Evolutionary conservation across 2,329 filamentous ascomycete species (phyloP).

Genomic region (Emergomyces africanus): DNA sequence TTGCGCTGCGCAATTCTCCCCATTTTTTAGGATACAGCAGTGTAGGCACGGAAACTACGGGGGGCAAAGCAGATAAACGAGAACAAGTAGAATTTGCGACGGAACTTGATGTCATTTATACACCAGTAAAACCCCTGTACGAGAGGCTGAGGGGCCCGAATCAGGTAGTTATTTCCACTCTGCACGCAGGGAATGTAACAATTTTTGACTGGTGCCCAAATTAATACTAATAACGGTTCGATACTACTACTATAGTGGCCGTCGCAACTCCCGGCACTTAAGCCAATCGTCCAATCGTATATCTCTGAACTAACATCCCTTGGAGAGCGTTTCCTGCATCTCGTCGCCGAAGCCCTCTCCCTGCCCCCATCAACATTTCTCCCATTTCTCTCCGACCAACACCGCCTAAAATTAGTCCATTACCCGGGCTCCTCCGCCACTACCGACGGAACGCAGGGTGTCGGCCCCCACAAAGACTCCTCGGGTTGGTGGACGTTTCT

Average conservation of each 20-base stretch:
- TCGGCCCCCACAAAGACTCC: slow-evolving; percentile 51
- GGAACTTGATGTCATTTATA: slow-evolving; percentile 33
- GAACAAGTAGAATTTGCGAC: slow-evolving; percentile 51
- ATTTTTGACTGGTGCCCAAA: not conserved
- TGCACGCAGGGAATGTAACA: too few species aligned
- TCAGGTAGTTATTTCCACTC: too few species aligned
- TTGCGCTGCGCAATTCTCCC: slow-evolving; percentile 36
- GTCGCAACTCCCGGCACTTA: slow-evolving; percentile 21
- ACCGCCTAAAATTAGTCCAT: slow-evolving; percentile 46
- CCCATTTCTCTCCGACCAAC: slow-evolving; percentile 43
- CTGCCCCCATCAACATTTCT: slow-evolving; percentile 39
- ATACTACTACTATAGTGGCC: slow-evolving; percentile 31
- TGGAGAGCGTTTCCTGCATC: slow-evolving; percentile 41
- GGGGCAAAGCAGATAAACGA: slow-evolving; percentile 38
- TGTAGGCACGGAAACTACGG: slow-evolving; percentile 44
- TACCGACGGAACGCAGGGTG: slow-evolving; percentile 34
- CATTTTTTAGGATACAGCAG: slow-evolving; percentile 50
- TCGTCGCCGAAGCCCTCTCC: slow-evolving; percentile 43
- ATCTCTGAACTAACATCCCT: slow-evolving; percentile 39
- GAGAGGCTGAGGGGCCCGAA: slow-evolving; percentile 38
- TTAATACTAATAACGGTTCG: not conserved
- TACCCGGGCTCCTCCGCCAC: slow-evolving; percentile 32
- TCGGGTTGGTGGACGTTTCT: slow-evolving; percentile 54
- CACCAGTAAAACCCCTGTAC: slow-evolving; percentile 22
- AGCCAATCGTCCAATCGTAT: slow-evolving; percentile 34